Evolutionary conservation across 140 eudicot genomes (phyloP), one percentile per base, ranked within the genome.

Genomic region (Senecio squalidus): DNA sequence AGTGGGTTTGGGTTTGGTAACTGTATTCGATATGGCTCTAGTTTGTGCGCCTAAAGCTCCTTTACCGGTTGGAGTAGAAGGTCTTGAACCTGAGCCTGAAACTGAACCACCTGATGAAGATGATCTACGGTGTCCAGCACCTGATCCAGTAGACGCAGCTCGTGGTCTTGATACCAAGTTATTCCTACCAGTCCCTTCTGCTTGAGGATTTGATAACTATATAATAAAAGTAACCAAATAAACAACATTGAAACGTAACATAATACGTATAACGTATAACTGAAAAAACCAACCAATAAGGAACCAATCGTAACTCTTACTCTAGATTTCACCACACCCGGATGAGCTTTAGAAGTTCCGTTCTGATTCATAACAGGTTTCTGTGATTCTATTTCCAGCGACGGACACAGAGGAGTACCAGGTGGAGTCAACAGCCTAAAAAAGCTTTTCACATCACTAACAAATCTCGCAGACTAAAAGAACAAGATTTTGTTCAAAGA

Each of bases 401-500:
- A 92, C 67, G 96, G 93, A 38, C 61, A 62, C 44, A 92, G 84
- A 28, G 96, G 98, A 66, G 98, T 92, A 34, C 95, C 95, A 0
- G 98, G 98, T 47, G 98, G 95, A 0, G 96, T 87, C 31, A 92
- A 68, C 54, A 92, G 98, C 98, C 98, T 92, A 95, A 71, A 84
- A 61, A 25, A 7, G 36, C 45, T n/a, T 4, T 24, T 44, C 14
- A 39, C 25, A 58, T 28, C 4, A 15, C 2, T 21, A 41, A 29
- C 49, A 48, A 47, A 31, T 28, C 57, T 28, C 46, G 3, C 31
- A 23, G 14, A 41, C 46, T 50, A 66, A 54, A 33, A 27, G 49
- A 21, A 4, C 29, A 20, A 14, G 20, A 16, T 10, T 33, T 11
- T 23, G 28, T 30, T 18, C 3, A 27, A 2, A 27, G 16, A 52